Evolutionary conservation across 139 green algal genomes (phyloP).

Genomic region (Chlorokybus atmophyticus): DNA sequence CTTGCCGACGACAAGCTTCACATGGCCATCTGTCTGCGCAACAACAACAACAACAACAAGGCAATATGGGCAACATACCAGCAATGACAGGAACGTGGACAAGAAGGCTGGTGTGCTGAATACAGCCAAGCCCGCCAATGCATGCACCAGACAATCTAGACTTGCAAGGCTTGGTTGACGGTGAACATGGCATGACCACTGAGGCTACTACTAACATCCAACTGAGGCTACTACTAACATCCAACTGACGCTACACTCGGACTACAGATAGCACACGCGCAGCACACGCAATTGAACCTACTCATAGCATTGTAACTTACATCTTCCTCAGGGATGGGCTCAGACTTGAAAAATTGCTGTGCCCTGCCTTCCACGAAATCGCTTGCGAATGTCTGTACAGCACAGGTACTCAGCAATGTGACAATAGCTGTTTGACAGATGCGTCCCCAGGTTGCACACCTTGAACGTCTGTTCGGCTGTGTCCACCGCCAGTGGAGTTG

Average conservation of each 20-base stretch:
- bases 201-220: neutral
- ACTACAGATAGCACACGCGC: neutral
- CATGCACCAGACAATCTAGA: neutral
- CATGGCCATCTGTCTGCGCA: constrained; percentile 21
- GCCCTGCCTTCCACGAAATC: constrained; percentile 16
- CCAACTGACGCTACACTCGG: neutral
- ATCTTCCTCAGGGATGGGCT: constrained; percentile 14
- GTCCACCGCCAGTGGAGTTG: too few relatives aligned
- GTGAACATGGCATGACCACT: neutral
- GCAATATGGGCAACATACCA: constrained; percentile 7
- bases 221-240: neutral
- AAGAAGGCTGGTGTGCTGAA: too few relatives aligned
- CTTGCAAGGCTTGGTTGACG: neutral
- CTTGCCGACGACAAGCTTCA: constrained; percentile 30
- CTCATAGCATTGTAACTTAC: too few relatives aligned
- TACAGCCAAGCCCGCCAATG: neutral
- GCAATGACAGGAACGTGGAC: too few relatives aligned
- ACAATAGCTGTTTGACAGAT: too few relatives aligned
- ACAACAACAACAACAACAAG: neutral
- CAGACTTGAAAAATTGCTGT: constrained; percentile 26
- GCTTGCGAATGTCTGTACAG: constrained; percentile 18
- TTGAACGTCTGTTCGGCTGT: too few relatives aligned
- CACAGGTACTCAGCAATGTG: too few relatives aligned
- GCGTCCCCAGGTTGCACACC: too few relatives aligned
- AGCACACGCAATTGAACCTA: too few relatives aligned